Base-by-base conservation (phyloP, 371 early-diverging fungal species). In the Circinella minor region DNA sequence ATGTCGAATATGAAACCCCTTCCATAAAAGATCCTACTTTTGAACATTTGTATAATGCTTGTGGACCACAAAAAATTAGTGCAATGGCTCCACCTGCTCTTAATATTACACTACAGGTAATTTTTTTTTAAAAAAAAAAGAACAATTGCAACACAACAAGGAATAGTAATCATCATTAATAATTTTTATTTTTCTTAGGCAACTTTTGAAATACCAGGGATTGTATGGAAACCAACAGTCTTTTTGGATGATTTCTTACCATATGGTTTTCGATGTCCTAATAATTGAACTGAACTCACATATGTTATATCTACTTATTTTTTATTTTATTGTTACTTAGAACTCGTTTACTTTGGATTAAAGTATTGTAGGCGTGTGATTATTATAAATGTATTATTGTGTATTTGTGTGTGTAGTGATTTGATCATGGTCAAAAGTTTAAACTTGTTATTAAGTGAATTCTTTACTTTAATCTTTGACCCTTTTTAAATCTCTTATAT, bases 161-260 rank as follows among this genome's bases (percentile, higher is more conserved):
- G n/a, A n/a, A 27, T 27, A 27, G 27, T 27, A 27, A 27, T 27
- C 27, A 27, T 0, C 27, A 27, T 27, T 27, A 27, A 27, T 27
- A 27, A 27, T 27, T 2, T 27, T 27, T 27, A 27, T 27, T 27
- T 27, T 54, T 54, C 15, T 13, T 54, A 80, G 81, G 77, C 78
- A 15, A 66, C 67, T 36, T 77, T 81, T 68, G 71, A 75, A 55
- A 70, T 81, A 15, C 70, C 69, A 62, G 81, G 81, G 5, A 74
- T 81, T 55, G 60, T 71, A n/a, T 81, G 81, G 81, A 74, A 72
- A 36, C 81, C 79, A 5, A 59, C 72, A 9, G 60, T 70, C 27
- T 71, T 70, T 1, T 59, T 64, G 9, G 72, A 70, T 27, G 69
- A 73, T 14, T 74, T 76, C 3, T 72, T 72, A 37, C 73, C 70